These are phyloP conservation scores for Phialocephala subalpina DNA, from an alignment of 2,329 filamentous ascomycete species.

Conservation along the genomic window DNA sequence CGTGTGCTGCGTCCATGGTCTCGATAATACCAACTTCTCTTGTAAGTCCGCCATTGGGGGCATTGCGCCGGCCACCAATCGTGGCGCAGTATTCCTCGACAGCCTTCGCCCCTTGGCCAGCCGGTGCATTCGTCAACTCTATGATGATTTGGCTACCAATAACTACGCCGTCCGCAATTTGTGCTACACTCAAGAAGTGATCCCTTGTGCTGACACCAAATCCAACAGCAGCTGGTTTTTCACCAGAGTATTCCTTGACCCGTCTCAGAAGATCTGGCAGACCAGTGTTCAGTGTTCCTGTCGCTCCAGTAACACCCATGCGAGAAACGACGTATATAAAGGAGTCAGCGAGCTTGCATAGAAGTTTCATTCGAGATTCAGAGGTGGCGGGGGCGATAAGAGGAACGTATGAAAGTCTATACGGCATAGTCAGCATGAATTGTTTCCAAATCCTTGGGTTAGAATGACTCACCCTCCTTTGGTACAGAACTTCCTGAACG, in stretches of 20 bases:
- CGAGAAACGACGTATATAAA: slow-evolving; percentile 99
- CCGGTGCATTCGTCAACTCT: slow-evolving; percentile 73
- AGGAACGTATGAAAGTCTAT: slow-evolving; percentile 91
- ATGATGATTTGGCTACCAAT: slow-evolving; percentile 96
- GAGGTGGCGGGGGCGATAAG: slow-evolving; percentile 94
- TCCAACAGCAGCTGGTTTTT: slow-evolving; percentile 89
- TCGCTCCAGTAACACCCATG: slow-evolving; percentile 95
- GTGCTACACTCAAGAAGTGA: slow-evolving; percentile 86
- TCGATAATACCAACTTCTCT: slow-evolving; percentile 76
- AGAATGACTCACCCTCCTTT: slow-evolving; percentile 68
- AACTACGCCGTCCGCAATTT: slow-evolving; percentile 91
- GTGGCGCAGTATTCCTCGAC: slow-evolving; percentile 89
- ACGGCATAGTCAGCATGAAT: slow-evolving; percentile 5
- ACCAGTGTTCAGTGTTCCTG: slow-evolving; percentile 80
- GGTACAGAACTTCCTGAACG: slow-evolving; percentile 86
- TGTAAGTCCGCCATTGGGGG: slow-evolving; percentile 49
- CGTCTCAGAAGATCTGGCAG: slow-evolving; percentile 83
- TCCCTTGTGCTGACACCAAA: slow-evolving; percentile 97
- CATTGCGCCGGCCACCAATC: slow-evolving; percentile 64
- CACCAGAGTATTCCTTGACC: slow-evolving; percentile 91
- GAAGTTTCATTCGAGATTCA: slow-evolving; percentile 90
- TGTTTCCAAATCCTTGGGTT: no score
- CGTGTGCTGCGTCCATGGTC: slow-evolving; percentile 67
- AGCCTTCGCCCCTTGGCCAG: slow-evolving; percentile 71
- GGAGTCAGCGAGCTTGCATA: slow-evolving; percentile 96